Evolutionary conservation across 2,329 filamentous ascomycete species (phyloP).

Genomic region (Cladophialophora exuberans): DNA sequence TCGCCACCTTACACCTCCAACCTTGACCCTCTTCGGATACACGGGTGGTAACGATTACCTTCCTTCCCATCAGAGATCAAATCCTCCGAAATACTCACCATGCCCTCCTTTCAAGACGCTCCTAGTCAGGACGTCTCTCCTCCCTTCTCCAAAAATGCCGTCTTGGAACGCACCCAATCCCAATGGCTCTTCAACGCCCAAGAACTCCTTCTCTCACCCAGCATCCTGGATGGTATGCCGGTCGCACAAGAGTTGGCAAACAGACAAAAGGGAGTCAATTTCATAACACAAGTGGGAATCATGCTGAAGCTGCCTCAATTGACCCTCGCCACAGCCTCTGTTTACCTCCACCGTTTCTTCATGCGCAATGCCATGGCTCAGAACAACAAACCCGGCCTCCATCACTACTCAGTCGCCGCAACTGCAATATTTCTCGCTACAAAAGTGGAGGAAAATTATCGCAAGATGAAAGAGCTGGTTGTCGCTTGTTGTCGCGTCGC

Average conservation of each 20-base stretch:
- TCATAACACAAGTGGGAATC: constrained; percentile 92
- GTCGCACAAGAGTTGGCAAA: constrained; percentile 76
- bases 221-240: constrained; percentile 78
- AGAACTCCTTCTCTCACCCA: constrained; percentile 81
- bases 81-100: constrained; percentile 15
- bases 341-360: constrained; percentile 95
- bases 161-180: constrained; percentile 55
- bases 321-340: constrained; percentile 86
- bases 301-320: constrained; percentile 90
- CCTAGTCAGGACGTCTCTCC: constrained; percentile 19
- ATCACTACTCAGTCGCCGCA: constrained; percentile 92
- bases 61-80: neutral
- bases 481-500: constrained; percentile 92
- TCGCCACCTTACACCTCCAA: no score
- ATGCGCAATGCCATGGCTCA: constrained; percentile 85
- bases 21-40: no score
- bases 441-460: constrained; percentile 95
- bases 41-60: neutral
- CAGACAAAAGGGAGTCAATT: constrained; percentile 91
- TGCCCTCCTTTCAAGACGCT: constrained; percentile 25
- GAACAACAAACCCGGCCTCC: constrained; percentile 70
- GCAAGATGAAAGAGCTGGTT: constrained; percentile 93
- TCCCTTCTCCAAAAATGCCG: constrained; percentile 19
- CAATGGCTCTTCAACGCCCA: constrained; percentile 91
- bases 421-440: constrained; percentile 92